Evolutionary conservation across 148 eudicot species (phyloP).

Genomic region (Rhododendron simsii): DNA sequence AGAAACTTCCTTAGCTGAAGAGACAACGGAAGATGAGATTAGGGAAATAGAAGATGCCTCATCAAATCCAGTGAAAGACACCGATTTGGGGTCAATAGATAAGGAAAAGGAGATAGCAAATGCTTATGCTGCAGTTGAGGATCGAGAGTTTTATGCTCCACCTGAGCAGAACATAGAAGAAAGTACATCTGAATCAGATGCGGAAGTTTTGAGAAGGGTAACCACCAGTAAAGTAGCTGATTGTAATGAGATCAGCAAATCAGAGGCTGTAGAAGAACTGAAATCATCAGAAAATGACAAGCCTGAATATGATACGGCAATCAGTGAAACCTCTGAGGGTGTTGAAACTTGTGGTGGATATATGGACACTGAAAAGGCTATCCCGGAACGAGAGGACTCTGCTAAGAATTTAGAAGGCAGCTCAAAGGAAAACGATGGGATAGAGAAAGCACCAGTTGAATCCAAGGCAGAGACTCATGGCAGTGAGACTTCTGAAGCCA

Average conservation of each 20-base stretch:
- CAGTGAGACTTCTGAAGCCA: not conserved
- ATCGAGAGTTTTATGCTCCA: not conserved
- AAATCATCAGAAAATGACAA: conserved; percentile 2
- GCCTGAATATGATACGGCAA: conserved; percentile 3
- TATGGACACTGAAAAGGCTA: conserved; percentile 2
- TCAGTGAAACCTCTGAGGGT: not conserved
- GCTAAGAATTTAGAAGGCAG: not conserved
- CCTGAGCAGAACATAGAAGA: conserved; percentile 1
- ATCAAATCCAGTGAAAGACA: not conserved
- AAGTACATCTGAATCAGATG: not conserved
- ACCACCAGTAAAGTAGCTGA: not conserved
- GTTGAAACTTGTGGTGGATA: not conserved
- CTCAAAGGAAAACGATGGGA: conserved; percentile 6
- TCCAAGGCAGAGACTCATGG: conserved; percentile 3
- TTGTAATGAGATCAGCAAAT: not conserved
- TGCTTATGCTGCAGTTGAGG: not conserved
- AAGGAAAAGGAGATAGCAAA: not conserved
- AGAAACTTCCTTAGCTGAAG: conserved; percentile 8
- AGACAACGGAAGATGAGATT: not conserved
- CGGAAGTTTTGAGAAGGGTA: not conserved
- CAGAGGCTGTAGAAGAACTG: conserved; percentile 3
- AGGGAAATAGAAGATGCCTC: not conserved
- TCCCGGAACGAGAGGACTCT: conserved; percentile 4
- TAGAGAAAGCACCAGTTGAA: not conserved
- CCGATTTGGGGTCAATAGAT: not conserved